Evolutionary conservation across 805 yeast genomes (phyloP), one percentile per base, ranked within the genome.

Genomic region (Kluyveromyces lactis): DNA sequence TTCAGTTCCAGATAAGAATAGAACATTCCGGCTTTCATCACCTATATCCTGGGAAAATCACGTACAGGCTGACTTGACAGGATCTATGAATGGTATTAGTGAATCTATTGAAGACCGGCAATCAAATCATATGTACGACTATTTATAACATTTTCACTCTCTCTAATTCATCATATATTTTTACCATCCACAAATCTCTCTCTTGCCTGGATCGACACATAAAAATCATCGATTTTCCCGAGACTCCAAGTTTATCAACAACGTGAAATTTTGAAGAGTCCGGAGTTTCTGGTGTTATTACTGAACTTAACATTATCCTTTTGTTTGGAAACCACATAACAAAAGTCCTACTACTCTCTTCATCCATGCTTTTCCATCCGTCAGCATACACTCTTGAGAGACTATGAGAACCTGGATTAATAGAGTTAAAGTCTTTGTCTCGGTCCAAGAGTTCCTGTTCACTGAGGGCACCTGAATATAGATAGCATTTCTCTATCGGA

Each of bases 321-420:
- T 79, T 82, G 5, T 71, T 69, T 0, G 87, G 90, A 59, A 79
- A 75, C 95, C 96, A 87, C 2, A 90, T 49, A 0, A 92, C 84
- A 51, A 90, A 87, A 46, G 92, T 77, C 36, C 95, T 66, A 19
- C 75, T 62, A n/a, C 69, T 49, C 47, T 85, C 92, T 35, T 79
- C 83, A 51, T 90, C 97, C 7, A 76, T 67, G 2, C 94, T 81
- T 46, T 69, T 73, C 86, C 94, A 82, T 0, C 96, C 96, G 59
- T 87, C 95, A 1, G 71, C 62, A 53, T 83, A 87, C 0, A 81
- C 65, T 26, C 94, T 64, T 0, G 97, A 95, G 23, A 82, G 54
- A 0, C 79, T 62, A 35, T 71, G 69, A 4, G 67, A 69, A 0
- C 81, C 84, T 0, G 83, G 81, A 41, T 70, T 60, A 16, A 60